Percentiles rank a stretch among this genome's conserved stretches.
phyloP scores from a whole-genome alignment of 1,284 basidiomycete genomes.

The Tilletia setariae region DNA sequence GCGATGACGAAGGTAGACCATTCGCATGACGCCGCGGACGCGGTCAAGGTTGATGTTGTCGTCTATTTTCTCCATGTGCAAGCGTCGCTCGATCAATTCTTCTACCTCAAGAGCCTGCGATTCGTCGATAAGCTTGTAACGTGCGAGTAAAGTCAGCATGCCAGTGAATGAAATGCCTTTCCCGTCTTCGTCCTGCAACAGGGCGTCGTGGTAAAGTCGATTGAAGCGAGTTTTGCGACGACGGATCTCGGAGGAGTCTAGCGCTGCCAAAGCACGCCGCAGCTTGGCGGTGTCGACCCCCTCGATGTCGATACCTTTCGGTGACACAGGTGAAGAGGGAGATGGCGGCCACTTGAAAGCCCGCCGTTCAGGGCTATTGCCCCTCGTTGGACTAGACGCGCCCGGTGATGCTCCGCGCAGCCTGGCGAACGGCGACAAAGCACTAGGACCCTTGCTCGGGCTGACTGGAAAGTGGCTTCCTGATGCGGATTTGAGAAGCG shows the following conservation, averaged over 20 bases:
- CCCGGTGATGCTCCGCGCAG: constrained; percentile 16
- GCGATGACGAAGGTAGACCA: constrained; percentile 39
- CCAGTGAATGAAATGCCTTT: constrained; percentile 81
- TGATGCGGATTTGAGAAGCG: constrained; percentile 17
- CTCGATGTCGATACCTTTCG: constrained; percentile 13
- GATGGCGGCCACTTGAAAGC: constrained; percentile 22
- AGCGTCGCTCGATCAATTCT: constrained; percentile 47
- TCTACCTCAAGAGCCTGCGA: constrained; percentile 51
- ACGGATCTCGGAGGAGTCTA: constrained; percentile 37
- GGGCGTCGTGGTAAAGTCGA: constrained; percentile 48
- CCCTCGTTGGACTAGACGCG: constrained; percentile 14
- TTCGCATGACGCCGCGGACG: constrained; percentile 41
- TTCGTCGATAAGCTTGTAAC: constrained; percentile 88
- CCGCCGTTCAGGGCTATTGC: neutral
- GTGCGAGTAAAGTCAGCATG: constrained; percentile 83
- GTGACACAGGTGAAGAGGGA: constrained; percentile 20
- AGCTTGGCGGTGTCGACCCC: constrained; percentile 36
- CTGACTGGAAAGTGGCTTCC: neutral
- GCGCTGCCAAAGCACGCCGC: constrained; percentile 19
- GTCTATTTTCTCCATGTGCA: constrained; percentile 41
- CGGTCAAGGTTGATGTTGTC: constrained; percentile 42
- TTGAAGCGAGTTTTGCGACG: constrained; percentile 44
- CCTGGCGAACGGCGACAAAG: constrained; percentile 15
- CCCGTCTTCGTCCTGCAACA: constrained; percentile 57
- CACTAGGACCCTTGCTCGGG: neutral